phyloP scores from a whole-genome alignment of 176 grass and related monocot genomes.

The Urochloa ruziziensis region DNA sequence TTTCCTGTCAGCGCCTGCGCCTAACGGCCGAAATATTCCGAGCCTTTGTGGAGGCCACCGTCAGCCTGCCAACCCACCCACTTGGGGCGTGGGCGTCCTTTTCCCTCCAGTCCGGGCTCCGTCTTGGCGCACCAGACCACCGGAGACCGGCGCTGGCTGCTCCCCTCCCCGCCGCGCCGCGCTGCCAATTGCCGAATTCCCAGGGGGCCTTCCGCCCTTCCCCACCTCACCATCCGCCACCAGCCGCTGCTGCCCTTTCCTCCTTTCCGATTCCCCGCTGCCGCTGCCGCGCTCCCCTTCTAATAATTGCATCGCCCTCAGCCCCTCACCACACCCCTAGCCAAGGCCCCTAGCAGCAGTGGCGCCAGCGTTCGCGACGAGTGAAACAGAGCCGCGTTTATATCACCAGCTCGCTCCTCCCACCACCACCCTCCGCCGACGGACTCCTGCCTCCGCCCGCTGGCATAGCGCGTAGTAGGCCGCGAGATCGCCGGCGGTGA shows the following conservation, averaged over 20 bases:
- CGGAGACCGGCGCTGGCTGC: neutral
- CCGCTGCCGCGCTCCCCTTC: neutral
- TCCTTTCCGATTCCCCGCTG: neutral
- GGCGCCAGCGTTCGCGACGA: neutral
- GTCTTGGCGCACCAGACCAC: neutral
- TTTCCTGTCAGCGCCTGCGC: neutral
- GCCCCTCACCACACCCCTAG: neutral
- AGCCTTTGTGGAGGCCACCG: constrained; percentile 6
- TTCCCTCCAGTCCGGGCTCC: constrained; percentile 14
- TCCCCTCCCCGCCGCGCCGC: neutral
- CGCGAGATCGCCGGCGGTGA: neutral
- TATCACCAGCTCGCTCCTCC: constrained; percentile 1
- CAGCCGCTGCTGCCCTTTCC: neutral
- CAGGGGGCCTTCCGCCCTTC: neutral
- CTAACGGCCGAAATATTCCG: constrained; percentile 21
- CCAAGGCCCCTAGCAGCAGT: neutral
- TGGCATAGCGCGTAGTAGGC: neutral
- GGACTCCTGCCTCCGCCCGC: neutral
- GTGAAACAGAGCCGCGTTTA: neutral
- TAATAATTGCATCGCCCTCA: constrained; percentile 27
- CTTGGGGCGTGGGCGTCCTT: neutral
- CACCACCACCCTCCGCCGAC: neutral
- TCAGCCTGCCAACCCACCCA: neutral
- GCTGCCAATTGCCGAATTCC: constrained; percentile 10
- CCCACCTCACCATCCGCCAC: constrained; percentile 27